A percentile compares a stretch with the other conserved stretches of the same genome.
Evolutionary conservation across 1,284 basidiomycete genomes (phyloP).

Genomic region (Trichosporon sp.): DNA sequence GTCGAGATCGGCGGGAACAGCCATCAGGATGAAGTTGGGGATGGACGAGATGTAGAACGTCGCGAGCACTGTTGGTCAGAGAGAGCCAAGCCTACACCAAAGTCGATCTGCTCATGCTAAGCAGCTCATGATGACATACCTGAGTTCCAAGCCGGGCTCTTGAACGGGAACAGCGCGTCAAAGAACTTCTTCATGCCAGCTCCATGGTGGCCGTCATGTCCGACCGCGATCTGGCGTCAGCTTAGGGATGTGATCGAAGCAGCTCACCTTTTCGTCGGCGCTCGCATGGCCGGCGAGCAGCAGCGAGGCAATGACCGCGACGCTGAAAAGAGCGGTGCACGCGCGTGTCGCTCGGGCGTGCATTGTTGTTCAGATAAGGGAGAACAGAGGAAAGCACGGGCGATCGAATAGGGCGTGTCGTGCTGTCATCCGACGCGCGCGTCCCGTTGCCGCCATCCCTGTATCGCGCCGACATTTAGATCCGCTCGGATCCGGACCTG

Average conservation of each 20-base stretch:
- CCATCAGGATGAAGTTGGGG: slow-evolving; percentile 84
- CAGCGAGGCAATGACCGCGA: slow-evolving; percentile 2
- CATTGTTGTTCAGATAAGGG: neutral
- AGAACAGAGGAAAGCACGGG: neutral
- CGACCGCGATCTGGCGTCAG: neutral
- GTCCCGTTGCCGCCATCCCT: neutral
- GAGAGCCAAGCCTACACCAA: too few species aligned
- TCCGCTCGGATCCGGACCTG: neutral
- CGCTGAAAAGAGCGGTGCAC: neutral
- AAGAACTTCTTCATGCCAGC: slow-evolving; percentile 55
- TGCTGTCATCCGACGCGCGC: neutral
- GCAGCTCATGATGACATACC: slow-evolving; percentile 46
- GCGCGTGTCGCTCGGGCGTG: neutral
- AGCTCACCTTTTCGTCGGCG: neutral
- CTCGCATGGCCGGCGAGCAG: neutral
- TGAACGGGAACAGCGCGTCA: slow-evolving; percentile 72
- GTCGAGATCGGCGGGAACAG: slow-evolving; percentile 78
- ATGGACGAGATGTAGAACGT: slow-evolving; percentile 91
- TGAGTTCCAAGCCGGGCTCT: slow-evolving; percentile 73
- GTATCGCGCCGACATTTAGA: neutral
- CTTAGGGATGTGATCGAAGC: neutral
- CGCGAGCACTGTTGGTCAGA: slow-evolving; percentile 58
- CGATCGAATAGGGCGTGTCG: neutral
- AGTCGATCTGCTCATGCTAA: neutral
- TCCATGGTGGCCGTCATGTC: slow-evolving; percentile 10